A percentile compares a stretch with the other conserved stretches of the same genome.
These are phyloP conservation scores for Thermomucor indicae-seudaticae DNA, from an alignment of 371 early-diverging fungal genomes.

Conservation along the genomic window DNA sequence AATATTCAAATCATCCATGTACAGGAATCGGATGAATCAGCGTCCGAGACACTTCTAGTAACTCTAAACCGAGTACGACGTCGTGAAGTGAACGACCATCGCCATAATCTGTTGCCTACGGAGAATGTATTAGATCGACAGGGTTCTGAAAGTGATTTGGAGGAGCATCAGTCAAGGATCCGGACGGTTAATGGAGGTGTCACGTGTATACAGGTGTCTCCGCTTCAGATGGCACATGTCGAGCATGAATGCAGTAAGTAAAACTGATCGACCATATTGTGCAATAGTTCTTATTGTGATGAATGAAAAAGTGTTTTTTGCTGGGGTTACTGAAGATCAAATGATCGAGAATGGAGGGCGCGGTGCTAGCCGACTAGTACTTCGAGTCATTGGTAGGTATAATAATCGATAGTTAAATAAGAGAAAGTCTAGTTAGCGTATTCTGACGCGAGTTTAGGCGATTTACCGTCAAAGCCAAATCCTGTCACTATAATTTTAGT, in stretches of 20 bases:
- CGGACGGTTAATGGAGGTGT: slow-evolving; percentile 24
- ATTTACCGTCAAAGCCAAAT: too few species aligned
- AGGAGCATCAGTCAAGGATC: slow-evolving; percentile 3
- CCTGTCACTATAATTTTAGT: slow-evolving; percentile 65
- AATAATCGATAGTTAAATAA: not conserved
- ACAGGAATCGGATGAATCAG: slow-evolving; percentile 68
- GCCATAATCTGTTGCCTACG: slow-evolving; percentile 41
- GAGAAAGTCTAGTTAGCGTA: too few species aligned
- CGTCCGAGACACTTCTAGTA: slow-evolving; percentile 68
- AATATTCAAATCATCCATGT: too few species aligned
- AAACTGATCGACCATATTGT: not conserved
- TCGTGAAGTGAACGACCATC: not conserved
- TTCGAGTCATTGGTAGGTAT: slow-evolving; percentile 54
- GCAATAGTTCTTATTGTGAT: not conserved
- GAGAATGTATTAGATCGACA: slow-evolving; percentile 53
- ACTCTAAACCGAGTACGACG: slow-evolving; percentile 57
- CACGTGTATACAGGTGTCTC: slow-evolving; percentile 49
- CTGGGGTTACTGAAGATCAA: slow-evolving; percentile 62
- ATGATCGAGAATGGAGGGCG: slow-evolving; percentile 81
- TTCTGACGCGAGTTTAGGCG: too few species aligned
- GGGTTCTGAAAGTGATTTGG: slow-evolving; percentile 14
- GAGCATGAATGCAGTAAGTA: slow-evolving; percentile 54
- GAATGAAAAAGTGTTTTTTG: slow-evolving; percentile 43
- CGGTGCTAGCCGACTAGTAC: slow-evolving; percentile 62
- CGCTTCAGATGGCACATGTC: slow-evolving; percentile 63